Evolutionary conservation across 352 stramenopile genomes (phyloP).

Genomic region (Globisporangium irregulare): DNA sequence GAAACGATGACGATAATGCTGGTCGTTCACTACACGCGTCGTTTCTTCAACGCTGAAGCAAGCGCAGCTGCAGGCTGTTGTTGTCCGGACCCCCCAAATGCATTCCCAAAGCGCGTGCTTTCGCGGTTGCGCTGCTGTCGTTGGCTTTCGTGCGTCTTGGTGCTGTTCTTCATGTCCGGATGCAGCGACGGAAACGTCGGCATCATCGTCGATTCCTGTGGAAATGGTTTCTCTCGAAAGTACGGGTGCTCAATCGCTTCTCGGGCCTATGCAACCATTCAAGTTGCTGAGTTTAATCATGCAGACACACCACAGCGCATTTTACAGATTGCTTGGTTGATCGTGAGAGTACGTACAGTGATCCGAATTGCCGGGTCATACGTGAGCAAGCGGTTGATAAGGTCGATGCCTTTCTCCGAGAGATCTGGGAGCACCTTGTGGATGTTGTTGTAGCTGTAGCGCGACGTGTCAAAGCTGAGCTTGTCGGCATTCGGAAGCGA

Average conservation of each 20-base stretch:
- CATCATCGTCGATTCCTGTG: conserved; percentile 59
- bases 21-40: conserved; percentile 8
- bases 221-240: conserved; percentile 64
- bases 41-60: conserved; percentile 13
- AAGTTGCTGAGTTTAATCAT: not conserved
- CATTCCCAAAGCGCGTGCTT: conserved; percentile 16
- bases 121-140: not conserved
- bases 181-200: conserved; percentile 61
- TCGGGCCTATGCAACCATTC: conserved; percentile 23
- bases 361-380: conserved; percentile 54
- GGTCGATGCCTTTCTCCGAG: conserved; percentile 41
- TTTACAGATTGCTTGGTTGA: not conserved
- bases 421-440: conserved; percentile 33
- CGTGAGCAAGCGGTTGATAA: conserved; percentile 46
- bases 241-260: conserved; percentile 54
- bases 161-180: conserved; percentile 29
- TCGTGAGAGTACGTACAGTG: conserved; percentile 25
- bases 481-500: conserved; percentile 39
- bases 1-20: not conserved
- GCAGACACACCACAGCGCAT: not conserved
- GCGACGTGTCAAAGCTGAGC: conserved; percentile 31
- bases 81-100: conserved; percentile 5
- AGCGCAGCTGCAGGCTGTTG: not conserved
- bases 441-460: conserved; percentile 41
- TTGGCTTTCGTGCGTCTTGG: not conserved